Evolutionary conservation across 495 filamentous ascomycete genomes (phyloP), one percentile per base, ranked within the genome.

Genomic region (Neohortaea acidophila): DNA sequence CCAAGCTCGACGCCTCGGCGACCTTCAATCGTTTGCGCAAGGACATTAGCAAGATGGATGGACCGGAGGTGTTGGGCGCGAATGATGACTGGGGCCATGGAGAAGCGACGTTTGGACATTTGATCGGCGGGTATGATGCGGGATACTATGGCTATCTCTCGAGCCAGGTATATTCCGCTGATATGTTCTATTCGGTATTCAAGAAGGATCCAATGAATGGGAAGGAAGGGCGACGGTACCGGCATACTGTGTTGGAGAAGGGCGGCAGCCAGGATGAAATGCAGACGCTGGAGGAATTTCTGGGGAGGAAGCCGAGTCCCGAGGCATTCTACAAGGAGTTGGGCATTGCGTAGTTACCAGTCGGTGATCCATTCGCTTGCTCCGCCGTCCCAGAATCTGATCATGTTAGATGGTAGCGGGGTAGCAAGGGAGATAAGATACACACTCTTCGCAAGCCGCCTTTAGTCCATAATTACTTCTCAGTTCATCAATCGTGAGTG

Each of bases 181-280:
- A 85, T 54, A 85, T 85, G 79, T 85, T 85, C 61, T 75, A 79
- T 55, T 63, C 68, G 0, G 69, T 72, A n/a, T 85, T 85, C 59
- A 75, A 74, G 61, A 61, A 63, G 41, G 60, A 81, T 47, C 79
- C 80, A 0, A 83, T 83, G 79, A 66, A 81, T 54, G 61, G 56
- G 17, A 62, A 58, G 30, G 65, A 79, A 50, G 80, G 80, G 6
- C 61, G 77, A 21, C 55, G 78, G 32, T 85, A 84, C 52, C 60
- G 80, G 38, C 77, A 80, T 54, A 79, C 69, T 11, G 77, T 85
- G 17, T 62, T 85, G 5, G 77, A 83, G 57, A 72, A 66, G 37
- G 80, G 80, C 21, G 79, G 79, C 2, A 73, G 68, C 32, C 69
- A 71, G 54, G 78, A 83, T 42, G 80, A 84, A 64, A 82, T 84